Conservation (phyloP, 2,329 filamentous ascomycete species). For the Uncinocarpus reesii region DNA sequence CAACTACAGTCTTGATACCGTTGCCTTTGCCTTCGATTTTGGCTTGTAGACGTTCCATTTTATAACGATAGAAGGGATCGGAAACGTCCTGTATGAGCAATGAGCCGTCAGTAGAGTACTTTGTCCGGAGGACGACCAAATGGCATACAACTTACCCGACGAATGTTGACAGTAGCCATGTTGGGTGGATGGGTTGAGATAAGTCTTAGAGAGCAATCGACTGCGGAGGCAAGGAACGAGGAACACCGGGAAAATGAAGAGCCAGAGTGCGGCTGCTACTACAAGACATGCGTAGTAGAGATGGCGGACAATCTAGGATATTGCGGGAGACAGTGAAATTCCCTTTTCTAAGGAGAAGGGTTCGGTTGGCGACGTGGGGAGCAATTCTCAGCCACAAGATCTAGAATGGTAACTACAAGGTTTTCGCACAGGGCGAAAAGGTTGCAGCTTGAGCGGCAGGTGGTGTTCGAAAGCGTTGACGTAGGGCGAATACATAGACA, state of each 20-base stretch:
- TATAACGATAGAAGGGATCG: slow-evolving; percentile 99
- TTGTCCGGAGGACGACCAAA: neutral
- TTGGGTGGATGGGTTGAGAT: slow-evolving; percentile 41
- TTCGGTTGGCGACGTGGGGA: slow-evolving; percentile 24
- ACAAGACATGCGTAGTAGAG: slow-evolving; percentile 50
- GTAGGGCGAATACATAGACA: slow-evolving; percentile 99
- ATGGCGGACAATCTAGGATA: slow-evolving; percentile 9
- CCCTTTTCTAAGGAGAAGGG: slow-evolving; percentile 16
- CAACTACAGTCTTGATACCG: slow-evolving; percentile 97
- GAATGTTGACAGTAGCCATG: slow-evolving; percentile 98
- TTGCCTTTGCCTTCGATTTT: slow-evolving; percentile 99
- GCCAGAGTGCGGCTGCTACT: slow-evolving; percentile 36
- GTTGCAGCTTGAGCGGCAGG: slow-evolving; percentile 88
- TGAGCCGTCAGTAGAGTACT: slow-evolving; percentile 14
- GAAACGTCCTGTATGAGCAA: slow-evolving; percentile 57
- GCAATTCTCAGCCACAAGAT: slow-evolving; percentile 72
- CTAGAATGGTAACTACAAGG: slow-evolving; percentile 80
- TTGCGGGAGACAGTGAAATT: slow-evolving; percentile 19
- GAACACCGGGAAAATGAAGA: slow-evolving; percentile 35
- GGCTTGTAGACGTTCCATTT: slow-evolving; percentile 97
- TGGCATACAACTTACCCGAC: slow-evolving; percentile 45
- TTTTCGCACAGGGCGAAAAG: slow-evolving; percentile 93
- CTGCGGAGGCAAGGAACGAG: slow-evolving; percentile 19
- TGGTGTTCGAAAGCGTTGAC: slow-evolving; percentile 88
- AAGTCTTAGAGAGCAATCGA: slow-evolving; percentile 24